phyloP scores from a whole-genome alignment of 169 alveolate species.

The Perkinsus marinus region DNA sequence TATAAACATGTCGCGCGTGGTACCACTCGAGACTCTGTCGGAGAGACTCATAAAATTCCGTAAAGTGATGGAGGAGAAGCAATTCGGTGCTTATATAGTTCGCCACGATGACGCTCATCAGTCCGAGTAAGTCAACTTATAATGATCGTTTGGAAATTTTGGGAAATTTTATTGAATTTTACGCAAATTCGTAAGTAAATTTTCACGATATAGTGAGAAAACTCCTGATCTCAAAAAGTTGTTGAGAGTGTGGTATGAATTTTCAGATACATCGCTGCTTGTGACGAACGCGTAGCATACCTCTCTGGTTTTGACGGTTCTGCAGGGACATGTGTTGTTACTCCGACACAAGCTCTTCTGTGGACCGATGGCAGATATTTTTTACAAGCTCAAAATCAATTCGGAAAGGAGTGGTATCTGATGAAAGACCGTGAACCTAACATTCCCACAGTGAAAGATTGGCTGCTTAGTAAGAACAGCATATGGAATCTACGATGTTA shows the following conservation, averaged over 20 bases:
- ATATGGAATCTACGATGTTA: not conserved
- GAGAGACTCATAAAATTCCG: conserved; percentile 24
- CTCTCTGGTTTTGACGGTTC: conserved; percentile 37
- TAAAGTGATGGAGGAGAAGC: conserved; percentile 16
- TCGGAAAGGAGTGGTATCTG: conserved; percentile 26
- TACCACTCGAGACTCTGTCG: not conserved
- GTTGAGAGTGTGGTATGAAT: not conserved
- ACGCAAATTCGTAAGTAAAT: not conserved
- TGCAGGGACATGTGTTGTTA: conserved; percentile 35
- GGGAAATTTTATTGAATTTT: not conserved
- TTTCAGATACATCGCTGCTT: conserved; percentile 4
- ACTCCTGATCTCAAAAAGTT: not conserved
- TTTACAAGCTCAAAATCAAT: conserved; percentile 42
- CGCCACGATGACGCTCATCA: conserved; percentile 40
- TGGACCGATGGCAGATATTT: conserved; percentile 49
- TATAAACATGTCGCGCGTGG: not conserved
- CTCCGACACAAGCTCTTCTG: conserved; percentile 29
- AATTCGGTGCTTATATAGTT: conserved; percentile 31
- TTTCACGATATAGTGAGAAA: not conserved
- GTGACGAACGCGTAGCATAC: conserved; percentile 30
- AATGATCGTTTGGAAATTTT: not conserved
- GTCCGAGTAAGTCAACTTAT: conserved; percentile 18
- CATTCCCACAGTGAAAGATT: conserved; percentile 22
- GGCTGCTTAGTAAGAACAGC: not conserved
- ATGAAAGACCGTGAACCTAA: conserved; percentile 21